Base-by-base conservation (phyloP, 2,329 filamentous ascomycete genomes). In the Neobulgaria alba region DNA sequence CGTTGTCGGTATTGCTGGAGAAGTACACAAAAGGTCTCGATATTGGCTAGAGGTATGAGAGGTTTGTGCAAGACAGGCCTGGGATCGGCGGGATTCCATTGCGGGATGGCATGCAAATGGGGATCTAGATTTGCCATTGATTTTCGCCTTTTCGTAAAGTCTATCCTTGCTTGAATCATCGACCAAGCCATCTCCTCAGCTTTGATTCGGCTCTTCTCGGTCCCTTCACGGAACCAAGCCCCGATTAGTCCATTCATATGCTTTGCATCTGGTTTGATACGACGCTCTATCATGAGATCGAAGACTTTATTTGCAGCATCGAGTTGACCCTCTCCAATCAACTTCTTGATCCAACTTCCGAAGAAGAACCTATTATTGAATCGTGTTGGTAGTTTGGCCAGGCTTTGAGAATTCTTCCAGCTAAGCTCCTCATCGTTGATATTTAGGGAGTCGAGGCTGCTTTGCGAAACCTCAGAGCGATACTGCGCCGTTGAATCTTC, bases 291-390 rank as follows among this genome's bases (percentile, higher is more conserved):
- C 82, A 93, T 90, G 48, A 88, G 71, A 10, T 82, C 73, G 19
- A 92, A 67, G 7, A 93, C 85, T 45, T 77, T 75, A 38, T 75
- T 70, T 3, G 86, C 85, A 2, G 81, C 82, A 42, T 83, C 74
- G 10, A 85, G 63, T 49, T 87, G 75, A 2, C 78, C 79, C 43
- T 79, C 75, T 12, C 80, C 81, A 41, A 93, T 83, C 7, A 93
- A 73, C 36, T 83, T 78, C 61, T 90, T 90, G 56, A 94, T 72
- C 89, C 88, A 95, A 54, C 86, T 89, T 23, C 82, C 84, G 50
- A 88, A 83, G 61, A 95, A 85, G 62, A 87, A 90, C 48, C 82
- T 79, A 60, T 93, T 92, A 33, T 69, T 65, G 40, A 73, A 71
- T 23, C 59, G 60, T 10, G 62, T 58, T 3, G 77, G 77, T 15